Conservation (phyloP, 768 basidiomycete species). For the Russula foetens region DNA sequence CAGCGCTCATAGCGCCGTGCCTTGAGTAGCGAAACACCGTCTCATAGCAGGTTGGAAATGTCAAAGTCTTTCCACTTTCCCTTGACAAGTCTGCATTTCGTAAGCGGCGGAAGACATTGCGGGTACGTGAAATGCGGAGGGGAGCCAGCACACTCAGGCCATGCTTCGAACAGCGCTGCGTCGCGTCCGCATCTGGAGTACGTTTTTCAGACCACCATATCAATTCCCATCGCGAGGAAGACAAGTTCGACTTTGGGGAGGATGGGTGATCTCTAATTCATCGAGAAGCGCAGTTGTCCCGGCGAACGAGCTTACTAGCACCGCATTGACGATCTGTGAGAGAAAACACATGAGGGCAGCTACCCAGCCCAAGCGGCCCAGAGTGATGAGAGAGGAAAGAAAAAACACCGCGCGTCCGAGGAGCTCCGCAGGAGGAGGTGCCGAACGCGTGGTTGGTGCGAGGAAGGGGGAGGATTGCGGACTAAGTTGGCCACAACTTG, state of each 20-base stretch:
- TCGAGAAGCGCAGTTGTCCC: slow-evolving; percentile 52
- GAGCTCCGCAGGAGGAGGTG: slow-evolving; percentile 68
- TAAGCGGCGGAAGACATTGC: neutral
- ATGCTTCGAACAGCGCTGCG: slow-evolving; percentile 52
- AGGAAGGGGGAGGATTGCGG: slow-evolving; percentile 85
- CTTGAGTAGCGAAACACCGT: no score
- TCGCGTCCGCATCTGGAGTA: slow-evolving; percentile 51
- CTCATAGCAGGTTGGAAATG: no score
- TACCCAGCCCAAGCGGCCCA: neutral
- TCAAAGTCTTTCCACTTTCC: no score
- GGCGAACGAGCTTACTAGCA: slow-evolving; percentile 64
- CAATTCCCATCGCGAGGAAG: slow-evolving; percentile 42
- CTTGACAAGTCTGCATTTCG: slow-evolving; percentile 46
- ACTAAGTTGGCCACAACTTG: slow-evolving; percentile 87
- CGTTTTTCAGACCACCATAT: slow-evolving; percentile 55
- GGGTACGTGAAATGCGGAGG: neutral
- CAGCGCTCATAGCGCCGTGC: no score
- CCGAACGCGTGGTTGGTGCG: slow-evolving; percentile 55
- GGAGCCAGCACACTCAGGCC: slow-evolving; percentile 50
- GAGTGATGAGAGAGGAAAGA: neutral
- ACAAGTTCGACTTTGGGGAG: slow-evolving; percentile 55
- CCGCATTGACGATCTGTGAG: slow-evolving; percentile 68
- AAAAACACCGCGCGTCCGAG: slow-evolving; percentile 53
- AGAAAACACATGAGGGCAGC: neutral
- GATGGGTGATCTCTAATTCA: slow-evolving; percentile 42